These are phyloP conservation scores for Teunomyces panamensis DNA, from an alignment of 805 yeast genomes.

Conservation along the genomic window DNA sequence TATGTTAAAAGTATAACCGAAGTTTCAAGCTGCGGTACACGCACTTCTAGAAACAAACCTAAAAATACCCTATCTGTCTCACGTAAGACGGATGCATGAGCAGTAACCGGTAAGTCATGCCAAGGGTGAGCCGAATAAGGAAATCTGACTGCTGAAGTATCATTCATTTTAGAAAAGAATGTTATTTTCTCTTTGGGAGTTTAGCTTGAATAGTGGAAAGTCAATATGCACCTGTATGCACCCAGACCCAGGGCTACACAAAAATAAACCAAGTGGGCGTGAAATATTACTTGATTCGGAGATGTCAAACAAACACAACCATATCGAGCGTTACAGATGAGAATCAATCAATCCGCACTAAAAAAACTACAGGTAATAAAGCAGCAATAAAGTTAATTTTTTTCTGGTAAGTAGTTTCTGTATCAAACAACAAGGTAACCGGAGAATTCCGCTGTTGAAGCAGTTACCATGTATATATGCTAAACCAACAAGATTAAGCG, in stretches of 20 bases:
- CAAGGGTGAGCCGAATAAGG: neutral
- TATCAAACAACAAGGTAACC: neutral
- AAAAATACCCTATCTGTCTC: neutral
- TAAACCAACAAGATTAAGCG: conserved; percentile 1
- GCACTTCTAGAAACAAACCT: neutral
- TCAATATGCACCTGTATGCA: conserved; percentile 1
- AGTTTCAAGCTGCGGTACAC: neutral
- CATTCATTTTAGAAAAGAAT: neutral
- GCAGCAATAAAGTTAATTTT: neutral
- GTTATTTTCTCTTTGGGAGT: neutral
- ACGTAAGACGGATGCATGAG: neutral
- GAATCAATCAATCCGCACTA: conserved; percentile 1
- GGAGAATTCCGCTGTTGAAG: conserved; percentile 1
- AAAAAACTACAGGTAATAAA: neutral
- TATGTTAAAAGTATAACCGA: neutral
- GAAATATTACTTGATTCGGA: neutral
- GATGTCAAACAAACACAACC: conserved; percentile 2
- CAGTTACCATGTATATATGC: neutral
- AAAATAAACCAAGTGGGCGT: conserved; percentile 1
- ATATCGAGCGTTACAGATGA: neutral
- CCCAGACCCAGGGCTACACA: neutral
- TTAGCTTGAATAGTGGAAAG: neutral
- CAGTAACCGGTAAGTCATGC: neutral
- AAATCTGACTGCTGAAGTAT: neutral
- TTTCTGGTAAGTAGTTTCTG: neutral